Conservation (phyloP, 805 yeast genomes). For the Nakazawaea anatomiae region DNA sequence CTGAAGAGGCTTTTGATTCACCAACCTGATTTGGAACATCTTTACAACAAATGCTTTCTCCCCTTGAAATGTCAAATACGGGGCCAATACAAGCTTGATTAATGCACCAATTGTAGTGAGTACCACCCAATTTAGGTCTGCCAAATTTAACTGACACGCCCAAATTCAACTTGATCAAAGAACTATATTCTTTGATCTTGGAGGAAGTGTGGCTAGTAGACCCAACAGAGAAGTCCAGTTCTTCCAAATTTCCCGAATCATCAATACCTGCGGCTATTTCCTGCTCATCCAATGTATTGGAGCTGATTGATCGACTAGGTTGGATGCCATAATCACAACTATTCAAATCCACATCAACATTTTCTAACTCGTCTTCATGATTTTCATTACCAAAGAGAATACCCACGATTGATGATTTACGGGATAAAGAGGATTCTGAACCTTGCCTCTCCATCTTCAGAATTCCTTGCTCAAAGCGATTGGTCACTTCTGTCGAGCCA, state of each 20-base stretch:
- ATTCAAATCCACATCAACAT: conserved; percentile 48
- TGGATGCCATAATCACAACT: conserved; percentile 19
- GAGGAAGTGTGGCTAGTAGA: background rate
- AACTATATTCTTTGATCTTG: background rate
- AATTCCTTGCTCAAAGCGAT: conserved; percentile 12
- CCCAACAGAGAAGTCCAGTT: background rate
- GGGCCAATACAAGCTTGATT: conserved; percentile 35
- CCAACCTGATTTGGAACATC: conserved; percentile 13
- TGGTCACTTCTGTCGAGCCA: conserved; percentile 9
- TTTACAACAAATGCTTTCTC: conserved; percentile 27
- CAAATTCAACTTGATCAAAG: conserved; percentile 6
- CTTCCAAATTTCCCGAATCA: background rate
- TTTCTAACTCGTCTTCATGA: conserved; percentile 39
- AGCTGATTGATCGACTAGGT: background rate
- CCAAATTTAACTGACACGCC: conserved; percentile 27
- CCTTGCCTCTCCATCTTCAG: conserved; percentile 6
- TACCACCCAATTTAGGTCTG: conserved; percentile 46
- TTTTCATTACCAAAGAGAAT: conserved; percentile 29
- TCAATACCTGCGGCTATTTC: conserved; percentile 6
- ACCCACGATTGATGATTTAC: conserved; percentile 10
- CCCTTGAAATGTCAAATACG: conserved; percentile 22
- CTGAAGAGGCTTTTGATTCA: background rate
- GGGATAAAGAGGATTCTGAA: background rate
- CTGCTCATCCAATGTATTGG: background rate
- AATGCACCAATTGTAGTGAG: conserved; percentile 54